Conservation (phyloP, 306 rosid genomes). For the Mimosa pudica region DNA sequence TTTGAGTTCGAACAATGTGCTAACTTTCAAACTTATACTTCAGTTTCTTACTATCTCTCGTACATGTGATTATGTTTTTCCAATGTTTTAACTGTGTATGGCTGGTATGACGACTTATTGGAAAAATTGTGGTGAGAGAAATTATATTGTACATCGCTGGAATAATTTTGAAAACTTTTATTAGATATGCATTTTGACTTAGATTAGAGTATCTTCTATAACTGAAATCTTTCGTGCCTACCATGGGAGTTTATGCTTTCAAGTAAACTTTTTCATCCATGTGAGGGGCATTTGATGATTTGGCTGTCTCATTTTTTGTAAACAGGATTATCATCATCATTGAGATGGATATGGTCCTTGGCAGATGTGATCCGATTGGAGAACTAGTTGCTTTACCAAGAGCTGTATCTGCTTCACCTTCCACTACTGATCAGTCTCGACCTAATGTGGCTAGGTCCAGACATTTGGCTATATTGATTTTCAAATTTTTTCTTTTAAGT, state of each 20-base stretch:
- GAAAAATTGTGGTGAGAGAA: background rate
- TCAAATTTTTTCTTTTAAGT: too few relatives aligned
- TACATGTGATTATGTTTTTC: background rate
- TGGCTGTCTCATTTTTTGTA: constrained; percentile 22
- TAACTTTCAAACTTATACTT: background rate
- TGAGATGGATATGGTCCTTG: constrained; percentile 62
- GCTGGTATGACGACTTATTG: background rate
- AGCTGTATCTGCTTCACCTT: constrained; percentile 31
- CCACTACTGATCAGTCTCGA: constrained; percentile 40
- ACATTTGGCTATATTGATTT: too few relatives aligned
- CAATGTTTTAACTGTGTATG: background rate
- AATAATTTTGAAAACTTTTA: background rate
- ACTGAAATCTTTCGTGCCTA: background rate
- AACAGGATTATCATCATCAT: constrained; percentile 78
- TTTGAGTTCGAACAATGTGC: background rate
- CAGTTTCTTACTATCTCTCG: background rate
- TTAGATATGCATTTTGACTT: background rate
- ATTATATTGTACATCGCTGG: background rate
- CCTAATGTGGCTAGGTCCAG: constrained; percentile 38
- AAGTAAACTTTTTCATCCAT: background rate
- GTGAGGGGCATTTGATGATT: background rate
- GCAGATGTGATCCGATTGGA: constrained; percentile 65
- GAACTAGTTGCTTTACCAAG: constrained; percentile 48
- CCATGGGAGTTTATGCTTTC: background rate
- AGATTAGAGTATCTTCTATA: background rate